phyloP scores from a whole-genome alignment of 331 rosid genomes.

The Acacia concinna region DNA sequence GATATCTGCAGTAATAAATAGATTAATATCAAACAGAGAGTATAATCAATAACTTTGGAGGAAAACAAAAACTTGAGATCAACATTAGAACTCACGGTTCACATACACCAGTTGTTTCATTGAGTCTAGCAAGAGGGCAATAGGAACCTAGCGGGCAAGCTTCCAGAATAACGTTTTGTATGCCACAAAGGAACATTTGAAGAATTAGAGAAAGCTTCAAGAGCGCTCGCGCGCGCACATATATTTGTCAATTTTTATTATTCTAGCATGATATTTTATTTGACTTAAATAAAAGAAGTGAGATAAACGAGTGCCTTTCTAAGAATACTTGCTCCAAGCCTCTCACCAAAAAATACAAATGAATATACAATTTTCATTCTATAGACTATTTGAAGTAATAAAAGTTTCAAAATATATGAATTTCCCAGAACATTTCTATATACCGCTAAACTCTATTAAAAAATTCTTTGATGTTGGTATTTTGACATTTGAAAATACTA shows the following conservation, averaged over 20 bases:
- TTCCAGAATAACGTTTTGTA: constrained; percentile 43
- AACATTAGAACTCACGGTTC: constrained; percentile 82
- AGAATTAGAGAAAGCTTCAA: constrained; percentile 35
- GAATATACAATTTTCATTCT: not conserved
- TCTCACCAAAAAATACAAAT: not conserved
- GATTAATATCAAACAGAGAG: not conserved
- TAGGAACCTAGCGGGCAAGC: constrained; percentile 97
- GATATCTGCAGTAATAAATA: constrained; percentile 60
- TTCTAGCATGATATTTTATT: constrained; percentile 2
- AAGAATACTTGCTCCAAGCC: not conserved
- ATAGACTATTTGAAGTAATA: not conserved
- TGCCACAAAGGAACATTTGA: constrained; percentile 34
- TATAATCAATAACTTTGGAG: not conserved
- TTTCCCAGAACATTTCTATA: not conserved
- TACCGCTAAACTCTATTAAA: not conserved
- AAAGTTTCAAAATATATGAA: not conserved
- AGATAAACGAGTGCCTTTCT: not conserved
- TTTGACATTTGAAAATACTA: not conserved
- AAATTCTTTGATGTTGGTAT: constrained; percentile 2
- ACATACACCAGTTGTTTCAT: constrained; percentile 76
- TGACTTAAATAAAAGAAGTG: not conserved
- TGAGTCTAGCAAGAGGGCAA: constrained; percentile 80
- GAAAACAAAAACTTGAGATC: not conserved
- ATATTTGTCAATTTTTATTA: not conserved
- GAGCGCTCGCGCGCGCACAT: too few species aligned